Conservation (phyloP, 441 rosid genomes). For the Geranium incanum region DNA sequence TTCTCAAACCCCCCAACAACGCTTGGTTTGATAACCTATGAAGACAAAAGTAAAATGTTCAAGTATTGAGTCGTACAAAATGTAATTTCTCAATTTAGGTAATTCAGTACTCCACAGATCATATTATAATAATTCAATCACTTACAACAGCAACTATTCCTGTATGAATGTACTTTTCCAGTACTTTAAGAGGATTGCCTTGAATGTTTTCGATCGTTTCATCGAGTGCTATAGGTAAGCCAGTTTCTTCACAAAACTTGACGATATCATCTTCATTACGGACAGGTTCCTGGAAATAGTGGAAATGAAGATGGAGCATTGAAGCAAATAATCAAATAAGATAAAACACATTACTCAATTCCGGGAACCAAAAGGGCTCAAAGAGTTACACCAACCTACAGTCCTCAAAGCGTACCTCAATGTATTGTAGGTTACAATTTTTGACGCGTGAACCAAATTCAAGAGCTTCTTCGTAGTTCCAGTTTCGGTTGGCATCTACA, state of each 20-base stretch:
- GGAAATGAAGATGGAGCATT: background rate
- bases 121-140: constrained; percentile 21
- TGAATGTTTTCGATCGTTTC: constrained; percentile 61
- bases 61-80: background rate
- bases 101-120: background rate
- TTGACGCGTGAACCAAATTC: constrained; percentile 58
- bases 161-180: constrained; percentile 56
- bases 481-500: constrained; percentile 82
- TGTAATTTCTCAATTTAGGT: background rate
- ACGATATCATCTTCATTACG: constrained; percentile 58
- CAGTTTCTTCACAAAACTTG: constrained; percentile 80
- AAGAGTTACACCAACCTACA: constrained; percentile 5
- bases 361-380: constrained; percentile 3
- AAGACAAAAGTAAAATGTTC: constrained; percentile 13
- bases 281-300: constrained; percentile 75
- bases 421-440: constrained; percentile 67
- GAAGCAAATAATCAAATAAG: background rate
- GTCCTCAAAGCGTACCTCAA: constrained; percentile 52
- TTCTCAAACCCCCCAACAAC: constrained; percentile 91
- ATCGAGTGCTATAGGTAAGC: constrained; percentile 84
- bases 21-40: constrained; percentile 85
- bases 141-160: constrained; percentile 88
- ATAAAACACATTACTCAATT: background rate
- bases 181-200: constrained; percentile 47
- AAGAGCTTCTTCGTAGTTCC: constrained; percentile 77